Base-by-base conservation (phyloP, 331 rosid genomes). In the Pyrus hybrid region DNA sequence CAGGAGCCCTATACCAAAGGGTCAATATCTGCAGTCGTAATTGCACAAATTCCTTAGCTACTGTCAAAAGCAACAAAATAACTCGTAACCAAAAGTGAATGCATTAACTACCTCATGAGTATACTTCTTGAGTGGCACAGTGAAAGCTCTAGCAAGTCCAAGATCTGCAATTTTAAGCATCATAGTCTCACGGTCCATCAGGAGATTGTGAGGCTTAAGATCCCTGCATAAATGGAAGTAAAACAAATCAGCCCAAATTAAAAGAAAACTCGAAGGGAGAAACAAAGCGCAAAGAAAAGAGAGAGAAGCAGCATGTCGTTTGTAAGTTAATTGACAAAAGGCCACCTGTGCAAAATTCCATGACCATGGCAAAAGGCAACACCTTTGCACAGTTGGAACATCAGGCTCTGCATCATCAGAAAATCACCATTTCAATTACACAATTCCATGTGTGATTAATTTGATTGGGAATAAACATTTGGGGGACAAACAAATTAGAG, bases 1-100 rank as follows among this genome's bases (percentile, higher is more conserved):
- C 99, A 54, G 99, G 99, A 33, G 99, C 98, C 87, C 98, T 90
- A 70, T 93, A 93, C 97, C 97, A 93, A 21, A 93, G 91, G 37
- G 98, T 93, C 64, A 93, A 73, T 63, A 93, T 93, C 98, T 93
- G 91, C 71, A 82, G 62, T 21, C 28, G 65, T 37, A 30, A 56
- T 7, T 22, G 6, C 43, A 47, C 3, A 7, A 14, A 37, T 22
- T 54, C 43, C 23, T 58, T 57, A 8, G 22, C 66, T 14, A 21
- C 21, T 32, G 14, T 7, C 17, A 71, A 23, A 14, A 32, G 7
- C 56, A 22, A 26, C 35, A 16, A 45, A 25, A 5, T 25, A 41
- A 41, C 20, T 23, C 1, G 56, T 5, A 62, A 37, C 23, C 43
- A 1, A 47, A n/a, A 22, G 4, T 3, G 22, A 13, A 13, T 22